These are phyloP conservation scores for Globisporangium okanoganense DNA, from an alignment of 352 stramenopile genomes.

Conservation along the genomic window DNA sequence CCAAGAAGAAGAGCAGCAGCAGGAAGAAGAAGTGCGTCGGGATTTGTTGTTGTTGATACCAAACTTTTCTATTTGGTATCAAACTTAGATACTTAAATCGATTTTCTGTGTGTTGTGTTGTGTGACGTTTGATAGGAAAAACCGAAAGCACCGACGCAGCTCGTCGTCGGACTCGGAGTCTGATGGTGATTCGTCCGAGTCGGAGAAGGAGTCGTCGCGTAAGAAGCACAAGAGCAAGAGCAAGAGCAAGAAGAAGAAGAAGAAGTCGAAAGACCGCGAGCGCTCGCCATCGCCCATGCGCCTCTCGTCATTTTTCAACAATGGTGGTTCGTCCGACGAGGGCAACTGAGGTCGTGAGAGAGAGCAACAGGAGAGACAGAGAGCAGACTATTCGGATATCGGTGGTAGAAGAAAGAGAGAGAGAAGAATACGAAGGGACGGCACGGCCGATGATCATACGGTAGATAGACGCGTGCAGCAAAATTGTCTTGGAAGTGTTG, in stretches of 20 bases:
- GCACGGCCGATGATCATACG: too few relatives aligned
- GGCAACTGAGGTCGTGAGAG: background rate
- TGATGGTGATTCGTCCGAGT: conserved; percentile 24
- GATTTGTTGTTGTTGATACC: background rate
- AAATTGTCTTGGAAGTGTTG: too few relatives aligned
- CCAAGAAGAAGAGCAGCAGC: conserved; percentile 59
- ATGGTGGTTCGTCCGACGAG: conserved; percentile 23
- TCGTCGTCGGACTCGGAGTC: conserved; percentile 43
- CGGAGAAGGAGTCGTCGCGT: conserved; percentile 30
- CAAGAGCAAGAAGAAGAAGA: conserved; percentile 60
- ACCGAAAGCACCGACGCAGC: conserved; percentile 48
- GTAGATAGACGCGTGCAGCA: too few relatives aligned
- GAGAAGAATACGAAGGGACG: too few relatives aligned
- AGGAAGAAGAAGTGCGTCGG: conserved; percentile 70
- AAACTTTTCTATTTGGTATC: background rate
- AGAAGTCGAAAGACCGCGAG: conserved; percentile 50
- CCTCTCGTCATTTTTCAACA: conserved; percentile 91
- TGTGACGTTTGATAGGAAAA: conserved; percentile 38
- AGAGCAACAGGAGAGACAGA: too few relatives aligned
- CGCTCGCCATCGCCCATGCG: conserved; percentile 61
- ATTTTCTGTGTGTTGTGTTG: conserved; percentile 15
- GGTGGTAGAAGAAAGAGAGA: too few relatives aligned
- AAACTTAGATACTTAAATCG: background rate
- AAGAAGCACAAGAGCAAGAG: conserved; percentile 39
- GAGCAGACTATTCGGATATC: too few relatives aligned